A percentile compares a stretch with the other conserved stretches of the same genome.
These are phyloP conservation scores for Eucalyptus lansdowneana DNA, from an alignment of 345 rosid genomes.

Conservation along the genomic window DNA sequence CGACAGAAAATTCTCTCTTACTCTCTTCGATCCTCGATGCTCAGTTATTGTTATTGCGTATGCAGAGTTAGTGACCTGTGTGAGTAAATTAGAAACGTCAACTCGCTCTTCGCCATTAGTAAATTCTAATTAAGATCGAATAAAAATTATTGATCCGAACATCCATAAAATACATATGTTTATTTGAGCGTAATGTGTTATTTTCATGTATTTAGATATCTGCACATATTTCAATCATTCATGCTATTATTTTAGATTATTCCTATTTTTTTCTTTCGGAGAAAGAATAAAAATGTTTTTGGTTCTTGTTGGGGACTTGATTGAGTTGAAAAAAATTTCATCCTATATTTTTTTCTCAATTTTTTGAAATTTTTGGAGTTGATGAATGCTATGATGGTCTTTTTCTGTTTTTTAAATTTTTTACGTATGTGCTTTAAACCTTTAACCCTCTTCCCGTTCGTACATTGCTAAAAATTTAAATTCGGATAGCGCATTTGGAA, in stretches of 20 bases:
- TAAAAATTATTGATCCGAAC: accelerated
- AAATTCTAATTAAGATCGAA: neutral
- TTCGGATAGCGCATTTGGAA: too few relatives aligned
- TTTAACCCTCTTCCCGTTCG: too few relatives aligned
- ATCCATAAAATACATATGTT: accelerated
- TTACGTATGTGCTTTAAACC: too few relatives aligned
- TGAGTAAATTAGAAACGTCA: neutral
- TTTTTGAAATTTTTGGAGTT: too few relatives aligned
- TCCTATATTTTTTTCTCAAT: too few relatives aligned
- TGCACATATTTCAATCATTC: accelerated
- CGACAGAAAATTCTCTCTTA: neutral
- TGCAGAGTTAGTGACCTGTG: neutral
- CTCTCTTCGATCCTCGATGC: neutral
- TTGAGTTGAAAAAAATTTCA: too few relatives aligned
- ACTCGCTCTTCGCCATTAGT: neutral
- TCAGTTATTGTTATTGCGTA: neutral
- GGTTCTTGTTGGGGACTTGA: too few relatives aligned
- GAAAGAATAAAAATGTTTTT: too few relatives aligned
- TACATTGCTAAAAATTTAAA: too few relatives aligned
- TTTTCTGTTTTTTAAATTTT: too few relatives aligned
- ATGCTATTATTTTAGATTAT: accelerated
- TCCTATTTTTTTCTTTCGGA: too few relatives aligned
- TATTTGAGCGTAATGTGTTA: accelerated
- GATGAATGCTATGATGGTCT: too few relatives aligned
- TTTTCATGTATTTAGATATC: neutral